Evolutionary conservation across 2,329 filamentous ascomycete species (phyloP).

Genomic region (Metarhizium guizhouense): DNA sequence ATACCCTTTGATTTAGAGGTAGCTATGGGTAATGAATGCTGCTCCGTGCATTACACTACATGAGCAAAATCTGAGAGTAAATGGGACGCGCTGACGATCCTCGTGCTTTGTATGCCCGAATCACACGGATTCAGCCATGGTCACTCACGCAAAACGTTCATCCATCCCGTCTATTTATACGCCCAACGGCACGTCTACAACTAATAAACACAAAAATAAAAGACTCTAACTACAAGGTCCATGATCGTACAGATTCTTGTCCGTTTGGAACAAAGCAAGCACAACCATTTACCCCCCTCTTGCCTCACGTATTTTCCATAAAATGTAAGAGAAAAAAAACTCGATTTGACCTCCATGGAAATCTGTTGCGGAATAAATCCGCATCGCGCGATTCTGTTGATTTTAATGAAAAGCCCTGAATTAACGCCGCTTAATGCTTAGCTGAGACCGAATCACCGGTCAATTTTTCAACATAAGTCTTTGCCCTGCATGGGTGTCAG

Average conservation of each 20-base stretch:
- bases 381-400: background rate
- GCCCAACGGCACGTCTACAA: background rate
- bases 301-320: background rate
- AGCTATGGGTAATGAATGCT: no score
- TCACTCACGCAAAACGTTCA: background rate
- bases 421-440: slow-evolving; percentile 51
- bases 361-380: background rate
- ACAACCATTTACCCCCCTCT: background rate
- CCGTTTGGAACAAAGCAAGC: background rate
- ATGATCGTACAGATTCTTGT: background rate
- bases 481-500: slow-evolving; percentile 40
- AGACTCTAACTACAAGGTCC: background rate
- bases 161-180: background rate
- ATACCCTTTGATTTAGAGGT: no score
- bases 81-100: background rate
- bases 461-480: slow-evolving; percentile 57
- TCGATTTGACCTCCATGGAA: background rate
- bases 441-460: slow-evolving; percentile 56
- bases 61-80: no score
- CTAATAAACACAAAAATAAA: background rate
- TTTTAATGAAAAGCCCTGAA: background rate
- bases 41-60: no score
- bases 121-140: background rate
- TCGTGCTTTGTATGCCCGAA: background rate
- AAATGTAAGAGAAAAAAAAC: background rate